Percentiles rank a stretch among this genome's conserved stretches.
Conservation (phyloP, 2,329 filamentous ascomycete species). For the Zasmidium citrigriseum region DNA sequence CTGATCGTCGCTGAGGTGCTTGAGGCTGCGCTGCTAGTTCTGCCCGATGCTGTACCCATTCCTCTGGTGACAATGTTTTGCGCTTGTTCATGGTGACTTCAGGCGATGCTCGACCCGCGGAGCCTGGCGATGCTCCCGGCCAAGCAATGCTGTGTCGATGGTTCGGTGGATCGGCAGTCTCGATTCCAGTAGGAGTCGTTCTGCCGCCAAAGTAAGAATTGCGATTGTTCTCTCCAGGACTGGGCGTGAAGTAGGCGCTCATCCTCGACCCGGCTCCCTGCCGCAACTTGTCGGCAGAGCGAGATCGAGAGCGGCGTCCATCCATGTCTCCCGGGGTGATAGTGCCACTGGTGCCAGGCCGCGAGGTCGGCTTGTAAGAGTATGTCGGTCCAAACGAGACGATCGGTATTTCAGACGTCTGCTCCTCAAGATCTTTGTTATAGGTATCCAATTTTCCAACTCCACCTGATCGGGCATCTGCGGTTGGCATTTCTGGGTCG, state of each 20-base stretch:
- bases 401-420: constrained; percentile 63
- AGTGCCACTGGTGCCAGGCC: constrained; percentile 58
- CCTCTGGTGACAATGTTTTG: constrained; percentile 68
- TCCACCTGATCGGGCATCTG: constrained; percentile 40
- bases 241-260: constrained; percentile 22
- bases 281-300: constrained; percentile 29
- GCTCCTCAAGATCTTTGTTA: constrained; percentile 35
- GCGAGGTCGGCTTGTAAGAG: constrained; percentile 60
- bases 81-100: constrained; percentile 50
- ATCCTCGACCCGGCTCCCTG: constrained; percentile 23
- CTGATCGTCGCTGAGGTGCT: constrained; percentile 34
- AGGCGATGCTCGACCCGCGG: constrained; percentile 33
- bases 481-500: constrained; percentile 45
- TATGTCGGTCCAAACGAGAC: constrained; percentile 87
- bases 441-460: constrained; percentile 33
- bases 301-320: constrained; percentile 27
- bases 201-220: constrained; percentile 37
- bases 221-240: constrained; percentile 31
- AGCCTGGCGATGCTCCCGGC: constrained; percentile 63
- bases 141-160: constrained; percentile 70
- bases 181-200: constrained; percentile 33
- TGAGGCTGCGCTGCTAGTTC: constrained; percentile 54
- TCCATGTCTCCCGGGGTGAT: constrained; percentile 41
- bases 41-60: constrained; percentile 80
- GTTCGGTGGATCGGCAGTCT: constrained; percentile 41